Evolutionary conservation across 805 yeast species (phyloP), one percentile per base, ranked within the genome.

Genomic region (Saccharomycopsis microspora): DNA sequence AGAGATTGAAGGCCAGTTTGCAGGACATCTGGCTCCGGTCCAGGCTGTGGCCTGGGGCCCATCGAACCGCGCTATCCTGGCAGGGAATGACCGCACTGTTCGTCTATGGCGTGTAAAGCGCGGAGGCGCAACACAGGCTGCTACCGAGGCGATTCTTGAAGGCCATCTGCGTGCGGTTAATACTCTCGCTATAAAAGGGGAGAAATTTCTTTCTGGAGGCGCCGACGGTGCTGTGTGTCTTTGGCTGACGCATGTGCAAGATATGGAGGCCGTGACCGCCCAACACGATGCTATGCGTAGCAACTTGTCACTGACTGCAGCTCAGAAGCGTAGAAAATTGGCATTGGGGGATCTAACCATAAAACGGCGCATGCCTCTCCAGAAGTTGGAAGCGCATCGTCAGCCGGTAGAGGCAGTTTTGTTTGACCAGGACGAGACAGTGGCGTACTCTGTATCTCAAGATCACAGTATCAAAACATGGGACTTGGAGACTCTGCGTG

Each of bases 391-490:
- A 58, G 82, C 90, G 30, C 97, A 90, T 62, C 62, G 75, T 11
- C 87, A 81, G 36, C 95, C 97, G 2, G 97, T 90, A 28, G 93
- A 87, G 59, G 94, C 76, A 37, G 84, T 86, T 29, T 71, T 77
- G 9, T 86, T 88, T 60, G 95, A 85, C 58, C 67, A 69, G 27
- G 97, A 90, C 63, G 54, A 72, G 41, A 76, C 94, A 0, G 95
- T 90, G 4, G 95, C 82, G 7, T 90, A 93, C 65, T 87, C 97
- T 0, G 96, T 85, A 1, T 84, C 97, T 4, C 96, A 88, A 63
- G 97, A 93, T 67, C 98, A 93, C 62, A 79, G 95, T 0, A 79
- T 93, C 54, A 84, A 85, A 59, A 93, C 98, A 0, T 93, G 97
- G 97, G 98, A 93, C 70, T 70, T 93, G 58, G 84, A 86, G 11